Evolutionary conservation across 305 asterid species (phyloP), one percentile per base, ranked within the genome.

Genomic region (Striga hermonthica): DNA sequence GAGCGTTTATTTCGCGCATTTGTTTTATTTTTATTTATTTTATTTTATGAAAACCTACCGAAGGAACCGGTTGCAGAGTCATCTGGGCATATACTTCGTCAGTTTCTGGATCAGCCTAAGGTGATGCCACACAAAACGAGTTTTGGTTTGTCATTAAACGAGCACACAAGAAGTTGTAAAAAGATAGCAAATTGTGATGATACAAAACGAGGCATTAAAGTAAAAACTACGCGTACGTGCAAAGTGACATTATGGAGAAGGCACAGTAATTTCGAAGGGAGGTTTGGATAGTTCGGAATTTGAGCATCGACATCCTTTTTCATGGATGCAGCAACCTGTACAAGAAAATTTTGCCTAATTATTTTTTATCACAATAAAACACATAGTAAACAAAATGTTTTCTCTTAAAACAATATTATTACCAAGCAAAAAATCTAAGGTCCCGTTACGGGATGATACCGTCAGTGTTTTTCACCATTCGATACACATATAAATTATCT

Each of bases 281-380:
- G 60, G 11, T 55, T 55, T 10, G 60, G 60, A 39, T 55, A 55
- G 40, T 55, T 55, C 6, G 60, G 60, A 14, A 55, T 31, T 55
- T 55, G 60, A 4, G 60, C 60, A 55, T 55, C 38, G 12, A 36
- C 60, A 55, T 55, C 60, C 60, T 55, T 55, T 55, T 55, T 55
- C 60, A 55, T 55, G 31, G 60, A 55, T 34, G 60, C 60, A 55
- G 60, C 60, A 28, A 55, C 60, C 60, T 55, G 60, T 28, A 53
- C 28, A 55, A 3, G 38, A 52, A 31, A 54, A 34, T 4, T 8
- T 28, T 8, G 13, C 14, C 38, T 37, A 16, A 53, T 16, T 8
- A 53, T 53, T 22, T 22, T 22, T 22, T 28, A 55, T 13, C 60
- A 55, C 38, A 55, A 28, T 13, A 9, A 54, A 22, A 55, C 3